Evolutionary conservation across 1,284 basidiomycete species (phyloP).

Genomic region (Anthracocystis panici-leucophaei): DNA sequence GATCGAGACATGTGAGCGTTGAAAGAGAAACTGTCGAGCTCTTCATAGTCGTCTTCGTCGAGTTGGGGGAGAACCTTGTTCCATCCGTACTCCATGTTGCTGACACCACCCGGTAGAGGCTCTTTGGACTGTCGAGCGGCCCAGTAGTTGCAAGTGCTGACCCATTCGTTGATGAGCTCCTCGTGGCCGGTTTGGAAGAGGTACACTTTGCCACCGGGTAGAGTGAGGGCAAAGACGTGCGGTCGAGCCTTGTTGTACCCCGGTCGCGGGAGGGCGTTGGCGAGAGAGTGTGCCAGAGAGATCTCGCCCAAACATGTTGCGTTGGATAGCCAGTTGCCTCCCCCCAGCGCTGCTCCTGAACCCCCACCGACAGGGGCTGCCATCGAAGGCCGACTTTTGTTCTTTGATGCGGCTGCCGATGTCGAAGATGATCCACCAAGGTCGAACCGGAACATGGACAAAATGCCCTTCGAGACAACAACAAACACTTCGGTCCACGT

Average conservation of each 20-base stretch:
- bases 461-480: slow-evolving; percentile 90
- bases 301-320: slow-evolving; percentile 85
- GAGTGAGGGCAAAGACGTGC: slow-evolving; percentile 93
- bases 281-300: slow-evolving; percentile 85
- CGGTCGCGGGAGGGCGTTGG: slow-evolving; percentile 86
- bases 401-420: neutral
- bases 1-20: neutral
- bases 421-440: slow-evolving; percentile 8
- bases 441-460: slow-evolving; percentile 83
- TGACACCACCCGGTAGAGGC: slow-evolving; percentile 91
- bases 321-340: slow-evolving; percentile 95
- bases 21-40: slow-evolving; percentile 66
- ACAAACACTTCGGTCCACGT: slow-evolving; percentile 91
- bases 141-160: slow-evolving; percentile 98
- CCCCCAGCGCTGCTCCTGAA: slow-evolving; percentile 76
- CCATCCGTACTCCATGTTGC: slow-evolving; percentile 99
- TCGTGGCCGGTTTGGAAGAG: slow-evolving; percentile 99
- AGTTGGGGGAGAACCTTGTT: slow-evolving; percentile 74
- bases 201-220: slow-evolving; percentile 87
- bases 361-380: neutral
- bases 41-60: slow-evolving; percentile 71
- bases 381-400: neutral
- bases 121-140: slow-evolving; percentile 92
- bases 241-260: slow-evolving; percentile 90
- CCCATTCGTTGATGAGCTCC: slow-evolving; percentile 97